These are phyloP conservation scores for Stereocaulon alpinum DNA, from an alignment of 495 filamentous ascomycete genomes.

Conservation along the genomic window DNA sequence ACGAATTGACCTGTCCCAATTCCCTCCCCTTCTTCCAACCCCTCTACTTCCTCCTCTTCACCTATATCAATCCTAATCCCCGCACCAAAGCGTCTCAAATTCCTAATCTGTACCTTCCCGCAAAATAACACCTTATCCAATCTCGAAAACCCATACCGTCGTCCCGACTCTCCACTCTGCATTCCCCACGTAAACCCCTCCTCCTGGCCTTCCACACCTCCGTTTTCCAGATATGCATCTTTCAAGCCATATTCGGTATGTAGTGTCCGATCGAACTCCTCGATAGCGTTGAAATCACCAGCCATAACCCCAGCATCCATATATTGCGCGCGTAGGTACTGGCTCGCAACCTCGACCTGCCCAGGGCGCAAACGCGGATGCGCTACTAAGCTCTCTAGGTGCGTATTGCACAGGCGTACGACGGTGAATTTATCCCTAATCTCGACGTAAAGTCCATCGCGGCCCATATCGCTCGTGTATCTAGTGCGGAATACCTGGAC, in stretches of 20 bases:
- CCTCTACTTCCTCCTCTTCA: constrained; percentile 19
- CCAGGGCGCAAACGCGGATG: constrained; percentile 33
- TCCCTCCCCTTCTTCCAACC: constrained; percentile 5
- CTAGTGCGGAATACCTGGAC: constrained; percentile 35
- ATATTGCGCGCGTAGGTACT: constrained; percentile 27
- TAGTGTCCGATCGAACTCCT: constrained; percentile 40
- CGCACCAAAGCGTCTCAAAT: constrained; percentile 35
- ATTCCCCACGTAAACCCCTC: constrained; percentile 48
- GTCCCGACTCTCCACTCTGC: constrained; percentile 31
- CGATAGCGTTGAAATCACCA: constrained; percentile 48
- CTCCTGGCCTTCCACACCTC: constrained; percentile 38
- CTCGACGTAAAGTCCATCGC: constrained; percentile 45
- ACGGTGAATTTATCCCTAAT: constrained; percentile 19
- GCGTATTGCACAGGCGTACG: constrained; percentile 42
- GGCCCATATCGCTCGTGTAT: constrained; percentile 35
- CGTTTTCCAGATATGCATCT: constrained; percentile 44
- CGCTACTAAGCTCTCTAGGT: constrained; percentile 41
- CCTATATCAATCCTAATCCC: constrained; percentile 23
- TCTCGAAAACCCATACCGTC: constrained; percentile 34
- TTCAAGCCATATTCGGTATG: constrained; percentile 35
- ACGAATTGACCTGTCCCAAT: constrained; percentile 32
- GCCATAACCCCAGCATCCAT: constrained; percentile 30
- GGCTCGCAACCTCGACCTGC: constrained; percentile 33
- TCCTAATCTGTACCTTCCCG: constrained; percentile 25
- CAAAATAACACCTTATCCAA: constrained; percentile 44